Base-by-base conservation (phyloP, 495 filamentous ascomycete genomes). In the Aspergillus ostianus region DNA sequence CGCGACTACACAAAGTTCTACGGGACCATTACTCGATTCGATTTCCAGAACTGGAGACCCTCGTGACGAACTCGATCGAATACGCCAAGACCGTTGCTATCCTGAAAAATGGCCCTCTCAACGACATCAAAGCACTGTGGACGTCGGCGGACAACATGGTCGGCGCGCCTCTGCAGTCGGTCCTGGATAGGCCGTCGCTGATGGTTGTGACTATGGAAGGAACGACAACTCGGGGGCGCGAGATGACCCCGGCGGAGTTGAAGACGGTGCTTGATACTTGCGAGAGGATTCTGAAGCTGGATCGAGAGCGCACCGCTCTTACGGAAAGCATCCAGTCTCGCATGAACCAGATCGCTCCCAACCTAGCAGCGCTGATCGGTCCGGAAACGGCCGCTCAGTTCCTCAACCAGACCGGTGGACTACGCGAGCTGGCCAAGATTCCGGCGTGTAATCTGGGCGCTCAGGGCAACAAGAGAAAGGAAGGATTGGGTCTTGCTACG, bases 131-230 rank as follows among this genome's bases (percentile, higher is more conserved):
- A 69, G 73, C 80, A 2, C 77, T 96, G 41, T 77, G 82, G 0
- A 85, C 86, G 4, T 89, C 84, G 23, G 72, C 82, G 1, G 83
- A 93, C 59, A 97, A 97, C 71, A 77, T 88, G 29, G 80, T 92
- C 5, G 85, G 89, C 19, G 80, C 82, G 58, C 83, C 90, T 0
- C 82, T 98, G 46, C 89, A 89, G 62, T 81, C 83, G 0, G 83
- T 98, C 6, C 80, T 98, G 6, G 91, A 95, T 73, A 90, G 91
- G 0, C 92, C 93, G 4, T 88, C 90, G 0, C 73, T 97, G 62
- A 97, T 98, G 93, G 89, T 94, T 23, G 92, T 98, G 47, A 91
- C 91, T n/a, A 86, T 97, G 17, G 93, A 97, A 77, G 94, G 93
- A 53, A 94, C 91, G 19, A 93, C 90, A 4, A 93, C 90, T 18